phyloP scores from a whole-genome alignment of 352 stramenopile species.

The Globisporangium spiculum region DNA sequence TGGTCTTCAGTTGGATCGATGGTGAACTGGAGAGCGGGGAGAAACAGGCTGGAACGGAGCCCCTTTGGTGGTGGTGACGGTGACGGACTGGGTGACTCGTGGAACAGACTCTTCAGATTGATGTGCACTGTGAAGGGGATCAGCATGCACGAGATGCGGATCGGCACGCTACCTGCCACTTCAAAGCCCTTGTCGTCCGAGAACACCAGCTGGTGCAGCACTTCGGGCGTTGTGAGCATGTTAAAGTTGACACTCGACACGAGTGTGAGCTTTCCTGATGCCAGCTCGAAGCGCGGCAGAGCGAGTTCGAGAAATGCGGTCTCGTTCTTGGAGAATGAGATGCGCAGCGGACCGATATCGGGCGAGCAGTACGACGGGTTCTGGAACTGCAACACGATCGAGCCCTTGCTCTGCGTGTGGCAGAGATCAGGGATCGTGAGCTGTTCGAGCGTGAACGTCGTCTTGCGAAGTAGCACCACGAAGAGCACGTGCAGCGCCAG shows the following conservation, averaged over 20 bases:
- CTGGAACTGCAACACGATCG: conserved; percentile 52
- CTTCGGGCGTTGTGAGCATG: conserved; percentile 41
- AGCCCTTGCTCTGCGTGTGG: conserved; percentile 43
- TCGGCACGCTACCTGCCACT: conserved; percentile 41
- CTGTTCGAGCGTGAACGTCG: conserved; percentile 46
- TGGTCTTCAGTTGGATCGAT: background rate
- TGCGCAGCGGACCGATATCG: conserved; percentile 44
- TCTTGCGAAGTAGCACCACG: conserved; percentile 60
- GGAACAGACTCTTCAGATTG: conserved; percentile 42
- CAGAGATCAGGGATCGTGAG: conserved; percentile 75
- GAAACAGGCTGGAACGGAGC: background rate
- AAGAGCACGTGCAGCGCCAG: conserved; percentile 63
- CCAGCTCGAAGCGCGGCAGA: conserved; percentile 53
- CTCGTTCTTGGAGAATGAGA: conserved; percentile 55
- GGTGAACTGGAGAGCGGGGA: background rate
- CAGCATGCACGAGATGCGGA: conserved; percentile 67
- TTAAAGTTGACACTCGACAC: conserved; percentile 44
- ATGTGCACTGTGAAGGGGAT: conserved; percentile 71
- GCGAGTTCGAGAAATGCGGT: conserved; percentile 46
- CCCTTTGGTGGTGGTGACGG: background rate
- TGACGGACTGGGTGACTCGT: conserved; percentile 10
- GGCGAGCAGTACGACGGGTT: conserved; percentile 82
- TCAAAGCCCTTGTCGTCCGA: conserved; percentile 34
- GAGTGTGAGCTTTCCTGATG: conserved; percentile 44
- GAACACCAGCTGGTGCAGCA: conserved; percentile 57